A percentile compares a stretch with the other conserved stretches of the same genome.
Evolutionary conservation across 2,329 filamentous ascomycete genomes (phyloP).

Genomic region (Fusarium staphyleae): DNA sequence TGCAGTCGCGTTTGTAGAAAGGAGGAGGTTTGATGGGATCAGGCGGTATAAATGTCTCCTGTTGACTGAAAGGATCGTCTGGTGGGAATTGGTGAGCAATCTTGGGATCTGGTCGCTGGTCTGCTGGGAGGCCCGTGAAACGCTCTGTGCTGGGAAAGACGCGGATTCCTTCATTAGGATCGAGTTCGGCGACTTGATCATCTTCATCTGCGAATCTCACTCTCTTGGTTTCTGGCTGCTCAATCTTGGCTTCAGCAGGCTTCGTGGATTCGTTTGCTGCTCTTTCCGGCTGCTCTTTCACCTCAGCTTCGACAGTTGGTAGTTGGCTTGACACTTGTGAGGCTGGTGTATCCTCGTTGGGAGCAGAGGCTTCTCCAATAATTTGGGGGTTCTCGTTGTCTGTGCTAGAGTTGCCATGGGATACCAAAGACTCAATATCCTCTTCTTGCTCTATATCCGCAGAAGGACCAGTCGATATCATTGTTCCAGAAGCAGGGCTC

Average conservation of each 20-base stretch:
- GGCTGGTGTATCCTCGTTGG: too few relatives aligned
- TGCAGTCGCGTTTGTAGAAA: background rate
- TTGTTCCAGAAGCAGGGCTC: background rate
- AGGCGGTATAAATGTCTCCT: background rate
- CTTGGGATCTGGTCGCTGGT: background rate
- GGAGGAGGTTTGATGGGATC: background rate
- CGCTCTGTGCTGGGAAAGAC: background rate
- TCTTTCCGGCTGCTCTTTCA: background rate
- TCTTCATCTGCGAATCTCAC: background rate
- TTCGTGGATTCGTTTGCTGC: background rate
- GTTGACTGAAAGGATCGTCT: background rate
- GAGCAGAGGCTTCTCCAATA: too few relatives aligned
- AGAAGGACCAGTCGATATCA: background rate
- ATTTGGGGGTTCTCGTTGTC: too few relatives aligned
- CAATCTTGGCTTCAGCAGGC: background rate
- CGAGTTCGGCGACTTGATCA: background rate
- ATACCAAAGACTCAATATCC: too few relatives aligned
- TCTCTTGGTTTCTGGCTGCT: background rate
- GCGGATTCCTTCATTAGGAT: background rate
- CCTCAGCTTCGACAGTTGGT: background rate
- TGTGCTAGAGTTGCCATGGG: too few relatives aligned
- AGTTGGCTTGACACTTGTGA: too few relatives aligned
- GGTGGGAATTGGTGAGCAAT: background rate
- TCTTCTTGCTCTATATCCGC: too few relatives aligned
- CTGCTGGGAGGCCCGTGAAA: background rate